Evolutionary conservation across 352 stramenopile species (phyloP).

Genomic region (Paralagenidium karlingii): DNA sequence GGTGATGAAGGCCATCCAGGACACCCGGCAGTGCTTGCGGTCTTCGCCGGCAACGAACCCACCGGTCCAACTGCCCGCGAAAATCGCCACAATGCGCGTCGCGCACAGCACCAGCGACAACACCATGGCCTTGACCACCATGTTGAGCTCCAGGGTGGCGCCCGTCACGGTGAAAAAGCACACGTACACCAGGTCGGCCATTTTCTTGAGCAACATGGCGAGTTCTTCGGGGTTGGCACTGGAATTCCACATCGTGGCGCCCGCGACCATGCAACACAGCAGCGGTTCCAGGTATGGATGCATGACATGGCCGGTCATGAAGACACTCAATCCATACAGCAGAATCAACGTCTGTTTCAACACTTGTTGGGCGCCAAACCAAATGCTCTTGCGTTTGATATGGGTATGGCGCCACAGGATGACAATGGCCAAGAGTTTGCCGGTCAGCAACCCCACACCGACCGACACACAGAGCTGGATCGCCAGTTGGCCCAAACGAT

Average conservation of each 20-base stretch:
- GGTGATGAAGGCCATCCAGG: constrained; percentile 69
- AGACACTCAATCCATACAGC: constrained; percentile 44
- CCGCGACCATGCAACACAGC: constrained; percentile 55
- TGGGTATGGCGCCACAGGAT: constrained; percentile 31
- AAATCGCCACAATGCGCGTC: constrained; percentile 39
- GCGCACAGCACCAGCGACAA: constrained; percentile 37
- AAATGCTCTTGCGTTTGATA: constrained; percentile 38
- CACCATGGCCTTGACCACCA: constrained; percentile 39
- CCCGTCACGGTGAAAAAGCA: constrained; percentile 65
- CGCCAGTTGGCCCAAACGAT: too few relatives aligned
- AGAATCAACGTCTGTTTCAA: constrained; percentile 45
- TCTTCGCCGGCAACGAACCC: constrained; percentile 30
- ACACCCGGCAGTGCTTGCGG: constrained; percentile 13
- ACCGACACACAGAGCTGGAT: constrained; percentile 39
- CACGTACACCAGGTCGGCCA: constrained; percentile 54
- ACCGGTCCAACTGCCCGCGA: constrained; percentile 39
- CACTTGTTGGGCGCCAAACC: constrained; percentile 18
- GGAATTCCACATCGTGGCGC: constrained; percentile 52
- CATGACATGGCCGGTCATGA: constrained; percentile 38
- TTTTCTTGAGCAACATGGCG: constrained; percentile 25
- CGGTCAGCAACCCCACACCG: constrained; percentile 25
- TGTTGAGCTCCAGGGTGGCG: constrained; percentile 47
- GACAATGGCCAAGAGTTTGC: constrained; percentile 39
- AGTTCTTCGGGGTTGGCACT: constrained; percentile 41
- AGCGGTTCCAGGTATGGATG: constrained; percentile 54